Percentiles rank a stretch among this genome's conserved stretches.
Evolutionary conservation across 2,329 filamentous ascomycete species (phyloP).

Genomic region (Aspergillus ochraceoroseus): DNA sequence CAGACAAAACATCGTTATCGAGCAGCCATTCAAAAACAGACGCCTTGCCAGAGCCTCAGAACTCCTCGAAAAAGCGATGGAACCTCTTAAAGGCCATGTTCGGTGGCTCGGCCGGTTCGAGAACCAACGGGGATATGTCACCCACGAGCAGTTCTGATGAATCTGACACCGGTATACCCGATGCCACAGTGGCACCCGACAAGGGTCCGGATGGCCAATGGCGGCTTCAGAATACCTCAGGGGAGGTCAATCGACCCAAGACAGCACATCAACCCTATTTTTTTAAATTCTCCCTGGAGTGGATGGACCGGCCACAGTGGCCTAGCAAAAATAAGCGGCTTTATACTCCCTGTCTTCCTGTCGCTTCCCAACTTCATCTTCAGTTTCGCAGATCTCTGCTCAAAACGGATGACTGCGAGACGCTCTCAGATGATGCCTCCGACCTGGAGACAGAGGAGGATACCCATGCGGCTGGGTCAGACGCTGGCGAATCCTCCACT

Average conservation of each 20-base stretch:
- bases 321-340: conserved; percentile 51
- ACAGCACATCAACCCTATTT: conserved; percentile 53
- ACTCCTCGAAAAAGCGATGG: conserved; percentile 45
- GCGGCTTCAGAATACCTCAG: conserved; percentile 21
- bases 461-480: conserved; percentile 10
- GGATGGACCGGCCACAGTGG: conserved; percentile 52
- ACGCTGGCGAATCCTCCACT: conserved; percentile 1
- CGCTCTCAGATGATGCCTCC: conserved; percentile 23
- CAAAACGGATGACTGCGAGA: conserved; percentile 25
- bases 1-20: conserved; percentile 35
- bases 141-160: conserved; percentile 40
- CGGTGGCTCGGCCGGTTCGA: conserved; percentile 42
- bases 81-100: conserved; percentile 50
- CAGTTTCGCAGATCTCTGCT: conserved; percentile 37
- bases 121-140: conserved; percentile 41
- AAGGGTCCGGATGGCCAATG: conserved; percentile 29
- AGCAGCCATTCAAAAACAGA: conserved; percentile 31
- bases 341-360: conserved; percentile 53
- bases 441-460: conserved; percentile 20
- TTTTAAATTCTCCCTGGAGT: conserved; percentile 67
- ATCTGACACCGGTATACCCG: conserved; percentile 28
- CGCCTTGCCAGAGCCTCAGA: conserved; percentile 21
- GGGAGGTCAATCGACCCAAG: conserved; percentile 32
- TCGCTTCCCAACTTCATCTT: conserved; percentile 52
- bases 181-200: conserved; percentile 24